Conservation (phyloP, 139 green algal species). For the Chlamydomonas sp. region DNA sequence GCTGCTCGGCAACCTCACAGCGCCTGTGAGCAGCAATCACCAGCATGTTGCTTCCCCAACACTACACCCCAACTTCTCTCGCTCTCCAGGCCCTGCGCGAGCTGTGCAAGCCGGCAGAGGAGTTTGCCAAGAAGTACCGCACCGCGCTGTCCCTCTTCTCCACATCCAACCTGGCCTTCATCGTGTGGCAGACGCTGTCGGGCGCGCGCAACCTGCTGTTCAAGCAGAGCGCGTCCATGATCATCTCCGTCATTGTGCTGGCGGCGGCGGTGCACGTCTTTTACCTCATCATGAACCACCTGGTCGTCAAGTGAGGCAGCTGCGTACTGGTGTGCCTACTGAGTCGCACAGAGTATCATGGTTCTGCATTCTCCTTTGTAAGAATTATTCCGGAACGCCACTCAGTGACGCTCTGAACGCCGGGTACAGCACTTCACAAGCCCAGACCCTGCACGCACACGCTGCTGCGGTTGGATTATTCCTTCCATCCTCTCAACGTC, state of each 20-base stretch:
- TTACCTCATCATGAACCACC: conserved; percentile 60
- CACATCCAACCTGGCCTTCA: conserved; percentile 70
- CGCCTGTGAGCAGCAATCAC: background rate
- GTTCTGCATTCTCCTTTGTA: too few species aligned
- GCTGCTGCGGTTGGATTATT: background rate
- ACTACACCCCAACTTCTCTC: background rate
- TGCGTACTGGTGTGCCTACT: background rate
- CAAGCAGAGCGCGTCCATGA: conserved; percentile 49
- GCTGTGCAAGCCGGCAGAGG: conserved; percentile 24
- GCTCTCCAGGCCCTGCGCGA: conserved; percentile 15
- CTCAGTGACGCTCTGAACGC: too few species aligned
- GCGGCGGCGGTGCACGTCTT: conserved; percentile 62
- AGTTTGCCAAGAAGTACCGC: conserved; percentile 61
- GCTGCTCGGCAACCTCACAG: too few species aligned
- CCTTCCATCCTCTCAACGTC: background rate
- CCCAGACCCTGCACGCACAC: background rate
- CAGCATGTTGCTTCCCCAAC: background rate
- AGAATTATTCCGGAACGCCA: too few species aligned
- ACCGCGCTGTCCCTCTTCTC: conserved; percentile 58
- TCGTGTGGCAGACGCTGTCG: conserved; percentile 85
- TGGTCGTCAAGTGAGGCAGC: conserved; percentile 32
- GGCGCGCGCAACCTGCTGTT: conserved; percentile 57
- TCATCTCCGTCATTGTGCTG: conserved; percentile 70
- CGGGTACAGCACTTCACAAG: background rate
- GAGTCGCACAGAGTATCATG: too few species aligned